Conservation (phyloP, 805 yeast genomes). For the Blastobotrys terrestris region DNA sequence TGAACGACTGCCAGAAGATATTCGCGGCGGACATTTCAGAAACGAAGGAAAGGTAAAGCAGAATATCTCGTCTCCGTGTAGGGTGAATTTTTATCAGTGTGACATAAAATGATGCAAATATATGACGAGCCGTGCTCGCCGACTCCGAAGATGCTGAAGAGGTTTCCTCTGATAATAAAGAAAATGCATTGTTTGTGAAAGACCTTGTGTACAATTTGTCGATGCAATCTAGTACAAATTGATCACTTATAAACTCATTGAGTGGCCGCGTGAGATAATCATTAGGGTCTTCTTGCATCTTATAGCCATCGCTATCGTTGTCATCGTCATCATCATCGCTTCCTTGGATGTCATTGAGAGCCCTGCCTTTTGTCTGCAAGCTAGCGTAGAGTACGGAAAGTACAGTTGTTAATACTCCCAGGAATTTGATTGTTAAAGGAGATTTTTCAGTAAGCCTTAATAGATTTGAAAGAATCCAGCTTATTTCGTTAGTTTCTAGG, state of each 20-base stretch:
- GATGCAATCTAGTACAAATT: neutral
- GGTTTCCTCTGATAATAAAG: constrained; percentile 3
- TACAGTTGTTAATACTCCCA: neutral
- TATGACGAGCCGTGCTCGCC: constrained; percentile 1
- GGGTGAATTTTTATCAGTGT: constrained; percentile 16
- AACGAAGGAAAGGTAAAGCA: constrained; percentile 15
- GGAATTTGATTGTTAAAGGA: neutral
- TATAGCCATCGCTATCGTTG: neutral
- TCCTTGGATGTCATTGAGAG: neutral
- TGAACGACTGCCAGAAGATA: constrained; percentile 16
- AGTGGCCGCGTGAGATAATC: neutral
- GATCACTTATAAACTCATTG: neutral
- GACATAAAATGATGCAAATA: constrained; percentile 18
- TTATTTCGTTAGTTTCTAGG: neutral
- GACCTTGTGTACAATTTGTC: constrained; percentile 2
- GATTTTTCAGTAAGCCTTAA: neutral
- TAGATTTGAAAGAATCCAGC: neutral
- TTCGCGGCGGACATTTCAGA: constrained; percentile 13
- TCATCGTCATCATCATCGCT: neutral
- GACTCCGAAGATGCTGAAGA: constrained; percentile 1
- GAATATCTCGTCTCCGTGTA: constrained; percentile 10
- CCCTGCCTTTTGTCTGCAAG: neutral
- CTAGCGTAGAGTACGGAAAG: neutral
- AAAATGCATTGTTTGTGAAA: constrained; percentile 4
- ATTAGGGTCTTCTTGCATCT: neutral